A percentile compares a stretch with the other conserved stretches of the same genome.
phyloP scores from a whole-genome alignment of 2,329 filamentous ascomycete genomes.

The Calycina herbarum region DNA sequence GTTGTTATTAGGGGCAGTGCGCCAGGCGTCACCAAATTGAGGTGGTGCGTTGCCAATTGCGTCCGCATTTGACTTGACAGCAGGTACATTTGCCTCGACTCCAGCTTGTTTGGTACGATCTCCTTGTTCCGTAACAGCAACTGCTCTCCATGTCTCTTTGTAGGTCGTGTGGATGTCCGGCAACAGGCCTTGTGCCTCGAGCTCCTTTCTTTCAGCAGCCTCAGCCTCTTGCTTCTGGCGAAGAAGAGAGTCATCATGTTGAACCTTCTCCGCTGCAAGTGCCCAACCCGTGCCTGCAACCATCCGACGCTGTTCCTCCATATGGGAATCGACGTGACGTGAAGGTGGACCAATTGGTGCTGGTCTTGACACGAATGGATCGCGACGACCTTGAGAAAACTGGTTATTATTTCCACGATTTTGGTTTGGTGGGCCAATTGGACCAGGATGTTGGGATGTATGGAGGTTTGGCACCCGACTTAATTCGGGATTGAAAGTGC shows the following conservation, averaged over 20 bases:
- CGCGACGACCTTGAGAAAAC: conserved; percentile 33
- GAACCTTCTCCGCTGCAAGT: conserved; percentile 29
- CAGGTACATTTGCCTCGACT: background rate
- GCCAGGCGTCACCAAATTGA: conserved; percentile 37
- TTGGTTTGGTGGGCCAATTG: conserved; percentile 38
- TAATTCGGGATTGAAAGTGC: conserved; percentile 68
- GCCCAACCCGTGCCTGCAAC: conserved; percentile 32
- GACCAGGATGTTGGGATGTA: conserved; percentile 32
- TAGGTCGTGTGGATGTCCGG: conserved; percentile 26
- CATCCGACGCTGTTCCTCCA: conserved; percentile 11
- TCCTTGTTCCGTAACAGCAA: conserved; percentile 35
- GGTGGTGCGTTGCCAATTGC: conserved; percentile 17
- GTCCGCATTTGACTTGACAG: conserved; percentile 15
- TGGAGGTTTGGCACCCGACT: conserved; percentile 42
- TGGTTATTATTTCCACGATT: conserved; percentile 30
- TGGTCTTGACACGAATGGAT: conserved; percentile 33
- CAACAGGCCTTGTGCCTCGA: conserved; percentile 30
- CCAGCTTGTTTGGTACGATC: conserved; percentile 31
- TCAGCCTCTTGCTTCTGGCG: conserved; percentile 31
- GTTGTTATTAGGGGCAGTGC: conserved; percentile 29
- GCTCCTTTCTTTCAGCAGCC: conserved; percentile 26
- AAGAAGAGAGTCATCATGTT: conserved; percentile 26
- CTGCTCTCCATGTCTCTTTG: conserved; percentile 37
- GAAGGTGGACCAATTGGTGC: conserved; percentile 38
- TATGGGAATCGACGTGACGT: conserved; percentile 23